phyloP scores from a whole-genome alignment of 2,329 filamentous ascomycete genomes.

The Arachnomyces sp. region DNA sequence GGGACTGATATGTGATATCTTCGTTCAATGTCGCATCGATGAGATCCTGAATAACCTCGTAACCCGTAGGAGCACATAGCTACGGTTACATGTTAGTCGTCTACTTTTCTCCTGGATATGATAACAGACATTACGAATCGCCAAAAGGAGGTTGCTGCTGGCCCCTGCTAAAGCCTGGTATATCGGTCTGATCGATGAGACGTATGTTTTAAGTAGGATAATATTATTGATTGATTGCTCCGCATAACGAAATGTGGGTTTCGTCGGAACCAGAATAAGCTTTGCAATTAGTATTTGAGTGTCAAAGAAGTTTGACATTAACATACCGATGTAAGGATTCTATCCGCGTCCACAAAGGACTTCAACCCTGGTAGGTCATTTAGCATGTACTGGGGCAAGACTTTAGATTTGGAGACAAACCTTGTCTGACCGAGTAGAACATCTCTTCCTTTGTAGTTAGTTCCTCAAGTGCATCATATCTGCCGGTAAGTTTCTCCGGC shows the following conservation, averaged over 20 bases:
- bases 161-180: slow-evolving; percentile 61
- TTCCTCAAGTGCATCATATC: slow-evolving; percentile 80
- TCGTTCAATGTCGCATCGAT: slow-evolving; percentile 70
- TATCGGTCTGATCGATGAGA: slow-evolving; percentile 59
- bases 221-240: slow-evolving; percentile 82
- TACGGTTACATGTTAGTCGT: slow-evolving; percentile 19
- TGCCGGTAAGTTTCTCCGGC: slow-evolving; percentile 56
- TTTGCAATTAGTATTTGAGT: slow-evolving; percentile 27
- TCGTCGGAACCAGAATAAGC: slow-evolving; percentile 68
- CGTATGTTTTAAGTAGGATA: slow-evolving; percentile 76
- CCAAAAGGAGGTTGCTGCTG: slow-evolving; percentile 55
- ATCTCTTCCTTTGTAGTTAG: slow-evolving; percentile 74
- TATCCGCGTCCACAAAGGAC: slow-evolving; percentile 70
- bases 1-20: slow-evolving; percentile 69
- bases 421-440: slow-evolving; percentile 67
- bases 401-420: slow-evolving; percentile 32
- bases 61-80: slow-evolving; percentile 59
- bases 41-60: slow-evolving; percentile 53
- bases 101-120: neutral
- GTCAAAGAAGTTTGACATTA: neutral
- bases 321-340: slow-evolving; percentile 63
- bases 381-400: slow-evolving; percentile 2
- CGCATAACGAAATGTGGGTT: slow-evolving; percentile 57
- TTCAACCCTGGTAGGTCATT: slow-evolving; percentile 54
- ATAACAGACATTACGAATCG: slow-evolving; percentile 54